Evolutionary conservation across 768 basidiomycete genomes (phyloP).

Genomic region (Suillus hirtellus): DNA sequence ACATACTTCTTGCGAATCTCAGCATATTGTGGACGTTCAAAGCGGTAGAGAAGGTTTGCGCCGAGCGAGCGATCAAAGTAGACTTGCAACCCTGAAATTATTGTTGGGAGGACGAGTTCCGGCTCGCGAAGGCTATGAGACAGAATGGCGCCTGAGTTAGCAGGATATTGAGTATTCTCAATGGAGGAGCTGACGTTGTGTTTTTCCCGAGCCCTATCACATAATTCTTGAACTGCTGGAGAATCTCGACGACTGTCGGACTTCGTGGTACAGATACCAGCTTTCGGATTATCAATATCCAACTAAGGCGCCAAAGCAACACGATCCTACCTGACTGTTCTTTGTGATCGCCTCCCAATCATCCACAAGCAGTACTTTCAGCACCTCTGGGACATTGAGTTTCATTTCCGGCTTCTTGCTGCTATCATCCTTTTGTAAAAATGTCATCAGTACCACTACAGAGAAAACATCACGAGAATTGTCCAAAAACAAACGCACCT

Average conservation of each 20-base stretch:
- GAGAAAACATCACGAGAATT: not conserved
- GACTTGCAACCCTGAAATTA: constrained; percentile 79
- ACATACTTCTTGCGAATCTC: constrained; percentile 72
- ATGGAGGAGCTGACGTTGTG: constrained; percentile 39
- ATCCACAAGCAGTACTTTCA: constrained; percentile 89
- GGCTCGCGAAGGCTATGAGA: constrained; percentile 64
- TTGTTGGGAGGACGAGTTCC: constrained; percentile 68
- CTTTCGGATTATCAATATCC: constrained; percentile 39
- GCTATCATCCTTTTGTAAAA: constrained; percentile 61
- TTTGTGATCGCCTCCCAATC: constrained; percentile 99
- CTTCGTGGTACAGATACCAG: constrained; percentile 79
- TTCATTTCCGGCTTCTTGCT: constrained; percentile 86
- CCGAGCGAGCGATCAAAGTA: constrained; percentile 95
- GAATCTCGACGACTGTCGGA: constrained; percentile 75
- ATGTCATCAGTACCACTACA: not conserved
- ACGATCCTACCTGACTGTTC: constrained; percentile 71
- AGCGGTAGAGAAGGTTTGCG: constrained; percentile 88
- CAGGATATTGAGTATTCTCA: not conserved
- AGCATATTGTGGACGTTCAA: constrained; percentile 92
- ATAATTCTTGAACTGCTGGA: constrained; percentile 76
- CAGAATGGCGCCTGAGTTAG: constrained; percentile 1
- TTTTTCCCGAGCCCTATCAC: constrained; percentile 50
- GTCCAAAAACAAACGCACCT: constrained; percentile 43
- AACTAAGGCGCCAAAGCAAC: not conserved
- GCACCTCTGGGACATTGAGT: constrained; percentile 82